Evolutionary conservation across 768 basidiomycete genomes (phyloP).

Genomic region (Termitomyces sp.): DNA sequence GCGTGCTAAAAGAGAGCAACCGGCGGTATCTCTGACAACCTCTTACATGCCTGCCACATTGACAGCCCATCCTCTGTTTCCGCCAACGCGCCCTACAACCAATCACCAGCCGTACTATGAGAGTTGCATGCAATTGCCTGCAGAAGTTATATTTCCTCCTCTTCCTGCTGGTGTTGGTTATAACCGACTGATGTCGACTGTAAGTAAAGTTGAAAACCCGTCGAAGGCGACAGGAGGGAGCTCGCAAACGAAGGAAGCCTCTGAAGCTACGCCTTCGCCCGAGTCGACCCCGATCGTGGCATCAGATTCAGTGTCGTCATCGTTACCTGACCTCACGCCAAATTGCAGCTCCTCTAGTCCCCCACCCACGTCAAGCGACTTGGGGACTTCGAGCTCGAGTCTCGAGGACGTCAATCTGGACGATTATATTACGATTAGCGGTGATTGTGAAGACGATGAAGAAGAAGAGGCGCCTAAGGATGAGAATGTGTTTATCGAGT

Average conservation of each 20-base stretch:
- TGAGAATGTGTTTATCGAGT: constrained; percentile 27
- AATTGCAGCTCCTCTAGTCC: constrained; percentile 64
- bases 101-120: constrained; percentile 77
- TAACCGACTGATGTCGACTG: constrained; percentile 20
- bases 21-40: constrained; percentile 16
- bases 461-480: constrained; percentile 23
- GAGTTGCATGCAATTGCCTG: constrained; percentile 46
- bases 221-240: constrained; percentile 14
- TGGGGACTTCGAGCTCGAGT: constrained; percentile 23
- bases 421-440: constrained; percentile 14
- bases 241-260: background rate
- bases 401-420: constrained; percentile 9
- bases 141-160: constrained; percentile 72
- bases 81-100: constrained; percentile 45
- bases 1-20: constrained; percentile 36
- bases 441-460: constrained; percentile 20
- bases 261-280: constrained; percentile 5
- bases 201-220: constrained; percentile 18
- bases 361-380: constrained; percentile 36
- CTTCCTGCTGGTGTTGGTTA: constrained; percentile 45
- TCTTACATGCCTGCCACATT: constrained; percentile 20
- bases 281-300: constrained; percentile 11
- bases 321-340: constrained; percentile 58
- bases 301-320: constrained; percentile 32
- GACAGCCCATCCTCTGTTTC: constrained; percentile 38